These are phyloP conservation scores for Climacium dendroides DNA, from an alignment of 225 moss, liverwort and hornwort genomes.

Conservation along the genomic window DNA sequence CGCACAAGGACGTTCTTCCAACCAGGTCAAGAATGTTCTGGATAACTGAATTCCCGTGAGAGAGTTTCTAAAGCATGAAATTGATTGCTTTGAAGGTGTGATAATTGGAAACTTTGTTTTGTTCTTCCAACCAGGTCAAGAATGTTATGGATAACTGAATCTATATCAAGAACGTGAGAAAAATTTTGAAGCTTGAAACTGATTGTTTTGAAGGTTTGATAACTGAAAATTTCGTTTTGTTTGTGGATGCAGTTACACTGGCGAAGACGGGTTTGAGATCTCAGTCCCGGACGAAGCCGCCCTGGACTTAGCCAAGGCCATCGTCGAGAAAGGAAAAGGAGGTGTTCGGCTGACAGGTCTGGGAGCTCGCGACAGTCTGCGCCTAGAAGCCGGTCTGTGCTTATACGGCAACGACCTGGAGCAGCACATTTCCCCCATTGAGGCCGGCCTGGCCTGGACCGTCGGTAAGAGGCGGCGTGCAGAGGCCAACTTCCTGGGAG, in stretches of 20 bases:
- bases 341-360: conserved; percentile 79
- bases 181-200: background rate
- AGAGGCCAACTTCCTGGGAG: conserved; percentile 82
- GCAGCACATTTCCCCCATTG: conserved; percentile 77
- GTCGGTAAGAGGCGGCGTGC: conserved; percentile 79
- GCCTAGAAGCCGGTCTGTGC: conserved; percentile 87
- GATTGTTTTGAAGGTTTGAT: background rate
- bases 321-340: conserved; percentile 59
- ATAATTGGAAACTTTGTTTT: background rate
- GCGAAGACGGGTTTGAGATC: conserved; percentile 97
- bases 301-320: conserved; percentile 54
- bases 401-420: conserved; percentile 93
- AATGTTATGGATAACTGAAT: background rate
- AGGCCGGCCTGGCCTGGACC: conserved; percentile 90
- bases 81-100: background rate
- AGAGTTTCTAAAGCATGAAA: background rate
- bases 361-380: conserved; percentile 88
- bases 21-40: background rate
- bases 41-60: too few species aligned
- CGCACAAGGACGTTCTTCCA: background rate
- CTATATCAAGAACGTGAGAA: background rate
- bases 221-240: background rate
- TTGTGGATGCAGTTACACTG: conserved; percentile 60
- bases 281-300: conserved; percentile 78
- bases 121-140: background rate